Evolutionary conservation across 2,329 filamentous ascomycete species (phyloP).

Genomic region (Xylaria hypoxylon): DNA sequence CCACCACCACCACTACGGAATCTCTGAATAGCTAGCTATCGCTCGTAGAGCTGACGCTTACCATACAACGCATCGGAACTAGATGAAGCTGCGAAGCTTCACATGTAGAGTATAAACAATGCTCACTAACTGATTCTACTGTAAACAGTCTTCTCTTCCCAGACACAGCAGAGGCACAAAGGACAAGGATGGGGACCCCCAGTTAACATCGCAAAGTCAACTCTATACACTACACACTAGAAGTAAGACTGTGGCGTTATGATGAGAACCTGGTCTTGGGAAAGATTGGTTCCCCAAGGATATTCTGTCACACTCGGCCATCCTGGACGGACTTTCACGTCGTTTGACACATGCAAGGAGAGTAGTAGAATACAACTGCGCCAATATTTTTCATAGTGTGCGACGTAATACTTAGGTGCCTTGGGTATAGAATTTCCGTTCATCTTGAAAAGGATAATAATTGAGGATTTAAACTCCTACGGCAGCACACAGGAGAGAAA

Average conservation of each 20-base stretch:
- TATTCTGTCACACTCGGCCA: slow-evolving; percentile 1
- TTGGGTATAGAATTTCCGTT: neutral
- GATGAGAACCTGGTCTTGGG: neutral
- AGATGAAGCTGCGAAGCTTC: neutral
- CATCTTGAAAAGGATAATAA: neutral
- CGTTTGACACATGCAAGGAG: slow-evolving; percentile 7
- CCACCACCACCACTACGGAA: no score
- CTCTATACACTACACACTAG: neutral
- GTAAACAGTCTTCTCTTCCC: neutral
- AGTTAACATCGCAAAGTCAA: slow-evolving; percentile 8
- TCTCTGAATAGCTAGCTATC: neutral
- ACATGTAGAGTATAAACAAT: neutral
- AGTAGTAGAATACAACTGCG: neutral
- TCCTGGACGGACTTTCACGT: neutral
- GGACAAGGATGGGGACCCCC: slow-evolving; percentile 15
- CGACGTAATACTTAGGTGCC: neutral
- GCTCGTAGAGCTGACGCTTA: slow-evolving; percentile 10
- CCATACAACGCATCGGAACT: neutral
- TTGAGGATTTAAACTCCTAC: neutral
- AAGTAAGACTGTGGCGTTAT: slow-evolving; percentile 20
- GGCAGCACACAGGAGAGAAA: neutral
- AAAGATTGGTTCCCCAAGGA: neutral
- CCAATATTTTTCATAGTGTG: neutral
- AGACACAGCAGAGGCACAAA: neutral
- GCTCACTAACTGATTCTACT: neutral